These are phyloP conservation scores for Pholiota adiposa DNA, from an alignment of 1,284 basidiomycete genomes.

Conservation along the genomic window DNA sequence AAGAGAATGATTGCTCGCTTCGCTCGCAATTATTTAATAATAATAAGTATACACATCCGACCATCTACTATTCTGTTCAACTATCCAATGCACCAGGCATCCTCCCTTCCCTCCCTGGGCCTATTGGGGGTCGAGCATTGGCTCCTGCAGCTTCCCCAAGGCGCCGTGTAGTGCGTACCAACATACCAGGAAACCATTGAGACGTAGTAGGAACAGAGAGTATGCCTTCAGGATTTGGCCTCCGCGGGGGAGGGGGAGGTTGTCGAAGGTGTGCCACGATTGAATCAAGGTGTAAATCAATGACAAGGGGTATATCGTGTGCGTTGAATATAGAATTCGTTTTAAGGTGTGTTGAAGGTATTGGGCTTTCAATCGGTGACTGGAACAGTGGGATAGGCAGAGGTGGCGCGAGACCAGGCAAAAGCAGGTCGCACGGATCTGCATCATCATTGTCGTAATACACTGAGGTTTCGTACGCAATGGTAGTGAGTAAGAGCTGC, in stretches of 20 bases:
- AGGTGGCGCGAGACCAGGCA: constrained; percentile 32
- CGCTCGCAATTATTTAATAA: not conserved
- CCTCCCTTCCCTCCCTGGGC: constrained; percentile 19
- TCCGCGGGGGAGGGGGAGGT: constrained; percentile 46
- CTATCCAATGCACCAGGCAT: constrained; percentile 38
- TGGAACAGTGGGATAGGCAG: constrained; percentile 30
- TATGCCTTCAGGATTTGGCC: constrained; percentile 37
- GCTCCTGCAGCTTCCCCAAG: constrained; percentile 34
- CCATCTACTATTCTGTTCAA: constrained; percentile 9
- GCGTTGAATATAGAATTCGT: constrained; percentile 14
- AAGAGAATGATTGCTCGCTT: too few relatives aligned
- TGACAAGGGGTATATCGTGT: constrained; percentile 48
- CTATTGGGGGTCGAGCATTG: constrained; percentile 3
- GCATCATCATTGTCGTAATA: constrained; percentile 32
- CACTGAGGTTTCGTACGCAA: constrained; percentile 65
- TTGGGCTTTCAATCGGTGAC: constrained; percentile 22
- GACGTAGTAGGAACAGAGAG: constrained; percentile 68
- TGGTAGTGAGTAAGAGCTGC: constrained; percentile 63
- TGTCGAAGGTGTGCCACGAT: constrained; percentile 58
- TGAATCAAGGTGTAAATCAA: constrained; percentile 61
- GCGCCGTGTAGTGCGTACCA: constrained; percentile 51
- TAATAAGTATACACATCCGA: constrained; percentile 12
- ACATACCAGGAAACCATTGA: constrained; percentile 53
- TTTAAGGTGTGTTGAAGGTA: constrained; percentile 19
- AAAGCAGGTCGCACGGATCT: constrained; percentile 36